These are phyloP conservation scores for Guyanaporus albipodus DNA, from an alignment of 768 basidiomycete species.

Conservation along the genomic window DNA sequence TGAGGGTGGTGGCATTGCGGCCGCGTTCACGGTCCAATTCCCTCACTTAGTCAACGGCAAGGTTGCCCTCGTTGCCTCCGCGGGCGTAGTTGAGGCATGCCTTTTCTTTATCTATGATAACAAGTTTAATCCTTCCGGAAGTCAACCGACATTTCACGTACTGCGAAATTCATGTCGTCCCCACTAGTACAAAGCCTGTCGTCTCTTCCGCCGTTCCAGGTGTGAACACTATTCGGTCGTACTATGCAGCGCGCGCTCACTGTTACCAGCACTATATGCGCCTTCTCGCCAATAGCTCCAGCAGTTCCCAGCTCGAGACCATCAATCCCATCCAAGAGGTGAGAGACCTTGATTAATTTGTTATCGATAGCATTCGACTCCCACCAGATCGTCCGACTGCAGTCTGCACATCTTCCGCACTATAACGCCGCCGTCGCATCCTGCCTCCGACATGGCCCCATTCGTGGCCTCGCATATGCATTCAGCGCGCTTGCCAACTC, in stretches of 20 bases:
- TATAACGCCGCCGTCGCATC: conserved; percentile 78
- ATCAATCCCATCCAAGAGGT: conserved; percentile 44
- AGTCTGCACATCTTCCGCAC: conserved; percentile 71
- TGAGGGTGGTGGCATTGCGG: conserved; percentile 71
- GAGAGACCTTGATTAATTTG: background rate
- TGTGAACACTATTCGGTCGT: conserved; percentile 29
- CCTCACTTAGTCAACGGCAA: conserved; percentile 66
- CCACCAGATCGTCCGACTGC: conserved; percentile 63
- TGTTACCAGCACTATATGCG: conserved; percentile 47
- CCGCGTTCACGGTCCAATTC: conserved; percentile 66
- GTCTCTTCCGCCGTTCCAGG: conserved; percentile 58
- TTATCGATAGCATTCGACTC: background rate
- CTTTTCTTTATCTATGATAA: background rate
- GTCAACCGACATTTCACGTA: conserved; percentile 66
- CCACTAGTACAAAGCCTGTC: conserved; percentile 67
- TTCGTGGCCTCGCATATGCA: conserved; percentile 55
- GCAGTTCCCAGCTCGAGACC: conserved; percentile 12
- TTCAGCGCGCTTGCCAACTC: conserved; percentile 50
- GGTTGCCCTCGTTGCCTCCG: conserved; percentile 63
- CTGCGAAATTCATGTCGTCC: conserved; percentile 74
- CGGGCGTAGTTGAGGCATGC: conserved; percentile 63
- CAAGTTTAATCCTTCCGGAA: conserved; percentile 22
- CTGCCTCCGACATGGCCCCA: conserved; percentile 66
- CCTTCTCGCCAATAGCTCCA: conserved; percentile 40
- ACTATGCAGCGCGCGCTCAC: background rate